These are phyloP conservation scores for Sclerotinia sclerotiorum DNA, from an alignment of 2,329 filamentous ascomycete genomes.

Conservation along the genomic window DNA sequence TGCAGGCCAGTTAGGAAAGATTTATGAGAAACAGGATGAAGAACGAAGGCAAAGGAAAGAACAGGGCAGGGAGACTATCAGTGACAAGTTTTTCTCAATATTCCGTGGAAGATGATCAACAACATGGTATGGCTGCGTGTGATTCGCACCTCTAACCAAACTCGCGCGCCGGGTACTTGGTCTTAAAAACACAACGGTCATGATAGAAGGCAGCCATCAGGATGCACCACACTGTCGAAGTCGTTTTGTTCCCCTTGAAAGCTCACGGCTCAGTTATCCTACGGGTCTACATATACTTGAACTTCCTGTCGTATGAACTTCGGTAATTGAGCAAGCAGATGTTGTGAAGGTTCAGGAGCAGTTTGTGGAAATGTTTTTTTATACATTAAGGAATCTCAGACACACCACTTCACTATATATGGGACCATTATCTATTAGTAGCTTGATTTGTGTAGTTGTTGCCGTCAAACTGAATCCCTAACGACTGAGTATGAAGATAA, in stretches of 20 bases:
- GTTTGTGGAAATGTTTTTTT: background rate
- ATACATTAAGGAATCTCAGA: background rate
- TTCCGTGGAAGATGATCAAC: constrained; percentile 33
- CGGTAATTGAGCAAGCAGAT: no score
- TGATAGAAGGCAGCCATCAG: no score
- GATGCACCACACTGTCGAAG: background rate
- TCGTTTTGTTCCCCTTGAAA: background rate
- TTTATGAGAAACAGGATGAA: constrained; percentile 57
- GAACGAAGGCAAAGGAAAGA: constrained; percentile 56
- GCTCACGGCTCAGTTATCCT: background rate
- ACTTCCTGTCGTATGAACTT: background rate
- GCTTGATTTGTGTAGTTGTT: background rate
- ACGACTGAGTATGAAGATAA: background rate
- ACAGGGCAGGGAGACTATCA: constrained; percentile 50
- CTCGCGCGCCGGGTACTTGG: background rate
- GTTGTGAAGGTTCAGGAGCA: background rate
- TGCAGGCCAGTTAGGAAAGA: constrained; percentile 53
- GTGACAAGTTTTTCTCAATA: constrained; percentile 43
- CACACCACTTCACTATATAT: background rate
- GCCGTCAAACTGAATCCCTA: background rate
- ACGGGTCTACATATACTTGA: background rate
- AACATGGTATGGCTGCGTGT: background rate
- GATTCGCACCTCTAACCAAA: background rate
- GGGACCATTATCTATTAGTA: background rate
- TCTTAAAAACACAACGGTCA: background rate